Base-by-base conservation (phyloP, 1,284 basidiomycete genomes). In the Ustilago vetiveriae region DNA sequence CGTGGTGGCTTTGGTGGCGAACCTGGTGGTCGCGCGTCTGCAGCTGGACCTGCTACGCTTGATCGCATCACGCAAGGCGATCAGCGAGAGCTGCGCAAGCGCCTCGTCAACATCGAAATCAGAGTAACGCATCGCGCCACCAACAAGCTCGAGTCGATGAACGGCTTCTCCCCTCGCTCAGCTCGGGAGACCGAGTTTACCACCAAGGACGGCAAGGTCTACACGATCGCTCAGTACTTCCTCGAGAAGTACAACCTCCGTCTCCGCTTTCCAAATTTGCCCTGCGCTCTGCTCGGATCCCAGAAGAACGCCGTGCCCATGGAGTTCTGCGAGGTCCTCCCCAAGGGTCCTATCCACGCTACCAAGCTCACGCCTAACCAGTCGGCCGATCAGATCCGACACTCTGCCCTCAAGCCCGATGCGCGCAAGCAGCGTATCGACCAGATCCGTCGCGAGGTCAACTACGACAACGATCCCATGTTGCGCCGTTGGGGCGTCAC, bases 401-500 rank as follows among this genome's bases (percentile, higher is more conserved):
- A 53, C 11, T 55, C 60, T 0, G 64, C 57, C 3, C 65, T 68
- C 37, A 30, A 30, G 0, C 75, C 75, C 6, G 45, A 42, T 21
- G 45, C 42, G 2, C 68, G 72, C 35, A 59, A 48, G 52, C 40
- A 23, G 6, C 64, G 71, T 14, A 54, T 71, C 38, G 44, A 55
- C 14, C 49, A 66, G 43, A 67, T 75, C 26, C 64, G 75, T 17
- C 35, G 35, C 13, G 45, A 71, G 40, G 56, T 72, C 32, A 49
- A 30, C 50, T 75, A 73, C 53, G 75, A 77, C 42, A 35, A 23
- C 22, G 64, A 59, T 26, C 48, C 43, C 16, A 30, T 50, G 38
- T 41, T 75, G 16, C 30, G 72, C 22, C 66, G 75, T 6, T 85
- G 84, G 84, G 83, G 82, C 5, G 45, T 85, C 45, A 72, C 83